Base-by-base conservation (phyloP, 768 basidiomycete species). In the Boletus eberwhitei region DNA sequence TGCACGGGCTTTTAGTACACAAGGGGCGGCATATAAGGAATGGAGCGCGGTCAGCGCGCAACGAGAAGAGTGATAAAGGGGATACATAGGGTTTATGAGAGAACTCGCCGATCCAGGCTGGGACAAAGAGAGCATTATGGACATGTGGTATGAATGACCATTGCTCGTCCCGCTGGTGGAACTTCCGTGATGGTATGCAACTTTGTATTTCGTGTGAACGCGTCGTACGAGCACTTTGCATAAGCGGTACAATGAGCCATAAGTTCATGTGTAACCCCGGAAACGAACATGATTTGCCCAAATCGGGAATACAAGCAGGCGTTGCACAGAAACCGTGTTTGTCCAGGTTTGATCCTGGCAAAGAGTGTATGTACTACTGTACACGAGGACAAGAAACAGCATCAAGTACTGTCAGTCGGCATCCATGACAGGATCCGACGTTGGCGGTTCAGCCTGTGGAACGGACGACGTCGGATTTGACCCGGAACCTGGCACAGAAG, bases 261-360 rank as follows among this genome's bases (percentile, higher is more conserved):
- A n/a, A n/a, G n/a, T n/a, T n/a, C n/a, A n/a, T n/a, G n/a, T n/a
- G n/a, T n/a, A n/a, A n/a, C n/a, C n/a, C n/a, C n/a, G n/a, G n/a
- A n/a, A n/a, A n/a, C n/a, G n/a, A n/a, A n/a, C n/a, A n/a, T n/a
- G n/a, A n/a, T n/a, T n/a, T n/a, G n/a, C n/a, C n/a, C n/a, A 24
- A 24, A 24, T 66, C 29, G 14, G 66, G 67, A 68, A 59, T 57
- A 71, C 61, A 69, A 71, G 52, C 56, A 16, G 52, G 42, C 48
- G 64, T 56, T 44, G 37, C 50, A 38, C 14, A 26, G 43, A 43
- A 35, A 49, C 51, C 4, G 19, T 47, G 21, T 53, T 65, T n/a
- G n/a, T n/a, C n/a, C n/a, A n/a, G n/a, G n/a, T n/a, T n/a, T n/a
- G n/a, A 42, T 9, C 14, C 17, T 13, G 14, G 42, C 55, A 24